phyloP scores from a whole-genome alignment of 371 early-diverging fungal genomes.

The Zopfochytrium polystomum region DNA sequence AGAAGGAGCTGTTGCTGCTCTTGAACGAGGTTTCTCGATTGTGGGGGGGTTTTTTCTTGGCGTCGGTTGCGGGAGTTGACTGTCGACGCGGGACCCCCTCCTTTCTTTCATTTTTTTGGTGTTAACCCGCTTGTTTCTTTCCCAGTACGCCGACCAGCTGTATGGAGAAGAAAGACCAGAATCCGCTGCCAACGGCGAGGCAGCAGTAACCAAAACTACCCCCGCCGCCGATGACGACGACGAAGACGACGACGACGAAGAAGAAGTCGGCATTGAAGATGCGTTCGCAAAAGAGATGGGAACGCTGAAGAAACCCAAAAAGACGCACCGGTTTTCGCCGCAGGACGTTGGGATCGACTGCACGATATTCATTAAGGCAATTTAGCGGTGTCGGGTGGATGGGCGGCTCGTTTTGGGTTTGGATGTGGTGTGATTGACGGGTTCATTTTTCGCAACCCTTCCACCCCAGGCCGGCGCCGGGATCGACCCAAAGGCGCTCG shows the following conservation, averaged over 20 bases:
- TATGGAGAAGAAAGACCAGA: constrained; percentile 40
- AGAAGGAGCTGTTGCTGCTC: constrained; percentile 57
- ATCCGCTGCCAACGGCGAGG: neutral
- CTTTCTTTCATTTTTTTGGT: neutral
- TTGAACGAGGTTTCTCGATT: constrained; percentile 51
- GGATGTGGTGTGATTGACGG: neutral
- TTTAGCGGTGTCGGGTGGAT: neutral
- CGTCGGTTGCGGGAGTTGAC: neutral
- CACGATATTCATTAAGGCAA: constrained; percentile 38
- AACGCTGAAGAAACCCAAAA: constrained; percentile 49
- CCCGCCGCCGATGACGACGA: constrained; percentile 8
- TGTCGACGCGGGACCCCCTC: neutral
- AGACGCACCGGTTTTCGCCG: constrained; percentile 48
- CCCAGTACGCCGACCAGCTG: constrained; percentile 53
- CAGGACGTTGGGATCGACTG: constrained; percentile 62
- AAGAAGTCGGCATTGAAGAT: constrained; percentile 58
- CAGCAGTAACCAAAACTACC: neutral
- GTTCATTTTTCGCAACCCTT: neutral
- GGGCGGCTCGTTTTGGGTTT: neutral
- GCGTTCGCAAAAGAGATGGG: constrained; percentile 66
- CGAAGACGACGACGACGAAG: constrained; percentile 40
- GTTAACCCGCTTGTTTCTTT: neutral
- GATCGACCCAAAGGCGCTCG: constrained; percentile 62
- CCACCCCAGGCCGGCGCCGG: constrained; percentile 24
- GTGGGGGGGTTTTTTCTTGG: neutral